phyloP scores from a whole-genome alignment of 1,284 basidiomycete genomes.

The Entoloma clypeatum region DNA sequence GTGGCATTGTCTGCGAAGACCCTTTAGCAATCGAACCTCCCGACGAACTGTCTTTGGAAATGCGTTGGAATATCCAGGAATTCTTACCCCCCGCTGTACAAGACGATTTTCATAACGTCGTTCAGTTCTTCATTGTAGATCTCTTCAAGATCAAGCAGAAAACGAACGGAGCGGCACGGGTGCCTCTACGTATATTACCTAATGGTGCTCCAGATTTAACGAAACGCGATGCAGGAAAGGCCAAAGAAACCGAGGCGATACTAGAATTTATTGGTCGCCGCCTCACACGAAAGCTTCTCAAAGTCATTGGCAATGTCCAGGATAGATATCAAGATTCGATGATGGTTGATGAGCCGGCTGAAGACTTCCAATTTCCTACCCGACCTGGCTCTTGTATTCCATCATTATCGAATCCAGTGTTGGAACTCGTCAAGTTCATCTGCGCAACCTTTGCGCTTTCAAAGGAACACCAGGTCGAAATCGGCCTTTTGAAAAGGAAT shows the following conservation, averaged over 20 bases:
- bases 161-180: slow-evolving; percentile 54
- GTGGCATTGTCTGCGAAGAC: slow-evolving; percentile 84
- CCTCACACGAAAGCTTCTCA: slow-evolving; percentile 82
- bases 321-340: slow-evolving; percentile 61
- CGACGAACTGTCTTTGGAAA: slow-evolving; percentile 70
- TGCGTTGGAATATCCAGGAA: slow-evolving; percentile 93
- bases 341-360: slow-evolving; percentile 54
- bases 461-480: slow-evolving; percentile 78
- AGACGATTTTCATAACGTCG: slow-evolving; percentile 67
- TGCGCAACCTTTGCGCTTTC: slow-evolving; percentile 82
- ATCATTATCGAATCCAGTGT: slow-evolving; percentile 71
- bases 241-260: slow-evolving; percentile 66
- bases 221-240: slow-evolving; percentile 64
- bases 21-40: slow-evolving; percentile 66
- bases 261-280: slow-evolving; percentile 76
- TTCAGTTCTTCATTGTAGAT: slow-evolving; percentile 86
- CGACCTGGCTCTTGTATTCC: slow-evolving; percentile 85
- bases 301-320: slow-evolving; percentile 66
- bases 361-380: slow-evolving; percentile 76
- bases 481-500: slow-evolving; percentile 87
- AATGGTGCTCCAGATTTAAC: slow-evolving; percentile 62
- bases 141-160: slow-evolving; percentile 79
- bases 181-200: slow-evolving; percentile 73
- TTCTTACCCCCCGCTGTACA: slow-evolving; percentile 89
- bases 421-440: slow-evolving; percentile 89